These are phyloP conservation scores for Fusarium austroafricanum DNA, from an alignment of 2,329 filamentous ascomycete genomes.

Conservation along the genomic window DNA sequence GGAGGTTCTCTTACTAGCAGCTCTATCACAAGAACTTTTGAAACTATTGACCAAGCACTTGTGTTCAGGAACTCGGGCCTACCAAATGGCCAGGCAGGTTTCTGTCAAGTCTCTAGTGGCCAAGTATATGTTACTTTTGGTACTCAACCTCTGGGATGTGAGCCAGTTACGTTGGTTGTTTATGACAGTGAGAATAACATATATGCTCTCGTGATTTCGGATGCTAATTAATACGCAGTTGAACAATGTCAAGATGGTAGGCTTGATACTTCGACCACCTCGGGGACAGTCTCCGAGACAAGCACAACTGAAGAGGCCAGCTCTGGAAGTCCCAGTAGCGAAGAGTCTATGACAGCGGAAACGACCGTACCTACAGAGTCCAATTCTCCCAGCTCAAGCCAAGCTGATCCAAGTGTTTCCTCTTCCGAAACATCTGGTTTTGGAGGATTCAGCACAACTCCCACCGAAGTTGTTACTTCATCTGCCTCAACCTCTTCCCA, in stretches of 20 bases:
- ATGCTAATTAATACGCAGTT: not conserved
- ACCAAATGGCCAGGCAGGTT: not conserved
- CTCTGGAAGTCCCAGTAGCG: not conserved
- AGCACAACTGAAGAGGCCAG: not conserved
- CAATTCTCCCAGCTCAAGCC: not conserved
- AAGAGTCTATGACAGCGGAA: not conserved
- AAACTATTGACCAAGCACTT: not conserved
- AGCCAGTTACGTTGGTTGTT: not conserved
- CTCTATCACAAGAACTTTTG: not conserved
- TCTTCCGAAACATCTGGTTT: too few relatives aligned
- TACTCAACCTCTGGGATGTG: not conserved
- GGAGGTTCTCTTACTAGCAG: rapidly evolving
- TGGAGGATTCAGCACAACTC: not conserved
- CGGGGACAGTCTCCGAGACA: not conserved
- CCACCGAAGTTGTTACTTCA: not conserved
- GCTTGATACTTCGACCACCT: not conserved
- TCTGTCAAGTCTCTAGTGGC: not conserved
- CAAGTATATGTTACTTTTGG: not conserved
- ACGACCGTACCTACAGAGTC: not conserved
- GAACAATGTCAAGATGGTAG: not conserved
- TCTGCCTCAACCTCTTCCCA: not conserved
- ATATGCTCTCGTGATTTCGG: rapidly evolving
- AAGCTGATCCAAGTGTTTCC: too few relatives aligned
- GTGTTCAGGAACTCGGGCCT: not conserved
- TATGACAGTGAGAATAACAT: not conserved